Percentiles rank a stretch among this genome's conserved stretches.
These are phyloP conservation scores for Sabuloglossum arenarium DNA, from an alignment of 495 filamentous ascomycete species.

Conservation along the genomic window DNA sequence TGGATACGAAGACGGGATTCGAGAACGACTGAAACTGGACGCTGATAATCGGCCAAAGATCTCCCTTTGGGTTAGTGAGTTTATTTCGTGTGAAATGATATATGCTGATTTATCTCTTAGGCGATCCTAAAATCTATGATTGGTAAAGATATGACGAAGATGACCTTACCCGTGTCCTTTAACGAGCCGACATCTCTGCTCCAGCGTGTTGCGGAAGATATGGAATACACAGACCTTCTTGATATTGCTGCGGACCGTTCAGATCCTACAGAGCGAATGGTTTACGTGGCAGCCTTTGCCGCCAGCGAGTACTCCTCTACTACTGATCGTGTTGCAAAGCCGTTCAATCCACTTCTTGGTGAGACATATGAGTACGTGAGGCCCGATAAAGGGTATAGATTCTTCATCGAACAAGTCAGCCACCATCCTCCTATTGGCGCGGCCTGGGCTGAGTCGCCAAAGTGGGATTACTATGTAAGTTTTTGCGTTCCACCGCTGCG, in stretches of 20 bases:
- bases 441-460: conserved; percentile 77
- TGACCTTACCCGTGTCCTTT: conserved; percentile 96
- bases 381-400: conserved; percentile 91
- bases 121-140: conserved; percentile 98
- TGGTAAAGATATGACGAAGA: conserved; percentile 98
- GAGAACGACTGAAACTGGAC: conserved; percentile 67
- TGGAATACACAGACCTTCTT: conserved; percentile 90
- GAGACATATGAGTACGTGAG: conserved; percentile 94
- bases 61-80: conserved; percentile 69
- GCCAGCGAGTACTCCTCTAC: conserved; percentile 93
- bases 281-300: conserved; percentile 94
- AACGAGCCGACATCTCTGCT: conserved; percentile 97
- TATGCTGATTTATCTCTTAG: conserved; percentile 27
- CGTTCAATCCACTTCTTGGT: conserved; percentile 88
- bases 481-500: neutral
- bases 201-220: conserved; percentile 86
- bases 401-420: conserved; percentile 96
- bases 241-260: conserved; percentile 70
- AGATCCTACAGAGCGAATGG: conserved; percentile 76
- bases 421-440: conserved; percentile 94
- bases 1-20: conserved; percentile 75
- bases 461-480: conserved; percentile 81
- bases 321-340: conserved; percentile 89
- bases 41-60: conserved; percentile 85
- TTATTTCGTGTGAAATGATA: neutral